Evolutionary conservation across 805 yeast species (phyloP).

Genomic region (Priceomyces medius): DNA sequence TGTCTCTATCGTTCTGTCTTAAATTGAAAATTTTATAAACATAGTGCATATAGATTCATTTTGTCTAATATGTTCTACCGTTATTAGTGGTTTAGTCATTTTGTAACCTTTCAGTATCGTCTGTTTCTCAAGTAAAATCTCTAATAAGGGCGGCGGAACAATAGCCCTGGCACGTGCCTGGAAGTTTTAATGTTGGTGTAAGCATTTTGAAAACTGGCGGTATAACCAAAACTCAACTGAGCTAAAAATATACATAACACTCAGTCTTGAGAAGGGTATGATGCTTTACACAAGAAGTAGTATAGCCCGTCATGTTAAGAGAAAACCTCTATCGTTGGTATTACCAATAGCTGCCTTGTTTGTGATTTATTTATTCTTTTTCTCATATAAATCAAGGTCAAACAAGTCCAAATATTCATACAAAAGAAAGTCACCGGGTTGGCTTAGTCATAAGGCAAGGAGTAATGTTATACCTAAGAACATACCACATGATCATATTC

Average conservation of each 20-base stretch:
- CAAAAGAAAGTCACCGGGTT: constrained; percentile 42
- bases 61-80: constrained; percentile 1
- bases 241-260: neutral
- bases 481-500: constrained; percentile 69
- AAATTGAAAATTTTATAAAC: no score
- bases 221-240: neutral
- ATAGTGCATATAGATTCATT: no score
- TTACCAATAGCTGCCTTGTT: constrained; percentile 47
- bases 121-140: no score
- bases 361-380: constrained; percentile 42
- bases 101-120: no score
- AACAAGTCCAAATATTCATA: constrained; percentile 45
- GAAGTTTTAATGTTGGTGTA: neutral
- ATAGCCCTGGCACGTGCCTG: neutral
- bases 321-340: constrained; percentile 50
- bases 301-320: constrained; percentile 55
- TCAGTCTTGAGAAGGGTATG: neutral
- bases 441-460: constrained; percentile 48
- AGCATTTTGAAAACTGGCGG: neutral
- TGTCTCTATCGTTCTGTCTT: no score
- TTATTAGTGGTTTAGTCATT: no score
- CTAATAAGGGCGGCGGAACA: no score
- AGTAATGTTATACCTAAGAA: constrained; percentile 58
- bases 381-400: constrained; percentile 21
- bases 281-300: constrained; percentile 1